Percentiles rank a stretch among this genome's conserved stretches.
Evolutionary conservation across 176 grass and related monocot genomes (phyloP).

Genomic region (Dactylis glomerata): DNA sequence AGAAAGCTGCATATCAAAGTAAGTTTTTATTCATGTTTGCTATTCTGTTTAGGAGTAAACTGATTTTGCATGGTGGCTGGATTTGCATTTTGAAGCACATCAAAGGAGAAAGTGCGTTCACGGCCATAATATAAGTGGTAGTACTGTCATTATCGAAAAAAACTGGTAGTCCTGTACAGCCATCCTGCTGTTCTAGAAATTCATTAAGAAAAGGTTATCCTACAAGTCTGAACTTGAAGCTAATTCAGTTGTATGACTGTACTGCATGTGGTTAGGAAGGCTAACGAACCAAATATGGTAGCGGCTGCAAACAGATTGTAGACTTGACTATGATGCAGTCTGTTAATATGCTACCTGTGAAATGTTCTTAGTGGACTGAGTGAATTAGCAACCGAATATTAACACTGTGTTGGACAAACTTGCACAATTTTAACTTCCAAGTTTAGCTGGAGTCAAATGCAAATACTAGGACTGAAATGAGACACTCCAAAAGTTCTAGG

Average conservation of each 20-base stretch:
- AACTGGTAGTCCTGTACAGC: too few relatives aligned
- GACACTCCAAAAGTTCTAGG: not conserved
- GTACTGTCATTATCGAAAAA: too few relatives aligned
- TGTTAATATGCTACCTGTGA: not conserved
- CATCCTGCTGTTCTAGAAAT: not conserved
- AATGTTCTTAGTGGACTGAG: not conserved
- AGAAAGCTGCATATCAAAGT: constrained; percentile 72
- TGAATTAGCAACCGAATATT: not conserved
- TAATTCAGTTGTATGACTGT: not conserved
- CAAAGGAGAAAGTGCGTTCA: not conserved
- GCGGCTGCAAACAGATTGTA: not conserved
- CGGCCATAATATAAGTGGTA: not conserved
- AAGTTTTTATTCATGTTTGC: constrained; percentile 28
- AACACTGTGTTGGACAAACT: not conserved
- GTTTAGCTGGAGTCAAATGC: not conserved
- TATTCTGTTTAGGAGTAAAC: not conserved
- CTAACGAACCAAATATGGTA: not conserved
- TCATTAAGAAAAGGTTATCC: not conserved
- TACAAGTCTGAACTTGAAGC: not conserved
- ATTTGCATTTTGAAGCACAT: not conserved
- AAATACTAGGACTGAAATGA: not conserved
- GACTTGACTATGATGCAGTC: not conserved
- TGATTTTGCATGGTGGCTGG: not conserved
- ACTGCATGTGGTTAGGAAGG: not conserved
- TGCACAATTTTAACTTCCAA: not conserved